Conservation (phyloP, 2,329 filamentous ascomycete genomes). For the Bretziella fagacearum region DNA sequence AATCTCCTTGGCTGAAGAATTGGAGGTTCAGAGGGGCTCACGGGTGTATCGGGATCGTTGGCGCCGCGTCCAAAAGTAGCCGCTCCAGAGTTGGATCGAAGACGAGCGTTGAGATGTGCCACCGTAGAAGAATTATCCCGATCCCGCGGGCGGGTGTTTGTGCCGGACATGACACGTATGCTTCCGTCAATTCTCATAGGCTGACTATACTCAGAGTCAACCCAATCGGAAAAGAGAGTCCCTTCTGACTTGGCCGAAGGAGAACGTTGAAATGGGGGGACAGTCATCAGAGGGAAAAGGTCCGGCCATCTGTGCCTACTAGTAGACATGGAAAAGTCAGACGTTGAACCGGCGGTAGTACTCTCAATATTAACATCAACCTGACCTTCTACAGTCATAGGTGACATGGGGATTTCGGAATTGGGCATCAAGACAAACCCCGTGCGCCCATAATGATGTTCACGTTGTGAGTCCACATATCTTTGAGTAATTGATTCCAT, state of each 20-base stretch:
- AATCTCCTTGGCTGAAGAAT: too few relatives aligned
- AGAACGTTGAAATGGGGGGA: not conserved
- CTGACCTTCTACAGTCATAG: not conserved
- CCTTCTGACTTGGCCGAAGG: not conserved
- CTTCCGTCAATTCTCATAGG: slow-evolving; percentile 1
- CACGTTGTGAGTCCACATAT: slow-evolving; percentile 6
- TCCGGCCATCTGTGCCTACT: not conserved
- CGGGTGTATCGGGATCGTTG: slow-evolving; percentile 4
- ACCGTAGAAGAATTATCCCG: not conserved
- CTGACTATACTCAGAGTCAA: slow-evolving; percentile 5
- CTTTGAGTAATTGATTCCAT: slow-evolving; percentile 13
- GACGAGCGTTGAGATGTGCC: not conserved
- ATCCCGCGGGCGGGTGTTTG: not conserved
- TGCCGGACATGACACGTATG: not conserved
- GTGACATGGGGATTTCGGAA: not conserved
- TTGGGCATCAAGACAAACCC: not conserved
- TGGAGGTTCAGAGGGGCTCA: not conserved
- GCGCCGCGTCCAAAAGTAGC: not conserved
- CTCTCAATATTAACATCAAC: not conserved
- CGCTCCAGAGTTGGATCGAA: not conserved
- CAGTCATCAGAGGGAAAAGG: not conserved
- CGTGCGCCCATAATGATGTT: not conserved
- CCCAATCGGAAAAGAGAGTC: slow-evolving; percentile 9
- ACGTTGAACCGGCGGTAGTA: not conserved
- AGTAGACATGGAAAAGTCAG: not conserved